Percentiles rank a stretch among this genome's conserved stretches.
Conservation (phyloP, 2,329 filamentous ascomycete species). For the Aspergillus texensis region DNA sequence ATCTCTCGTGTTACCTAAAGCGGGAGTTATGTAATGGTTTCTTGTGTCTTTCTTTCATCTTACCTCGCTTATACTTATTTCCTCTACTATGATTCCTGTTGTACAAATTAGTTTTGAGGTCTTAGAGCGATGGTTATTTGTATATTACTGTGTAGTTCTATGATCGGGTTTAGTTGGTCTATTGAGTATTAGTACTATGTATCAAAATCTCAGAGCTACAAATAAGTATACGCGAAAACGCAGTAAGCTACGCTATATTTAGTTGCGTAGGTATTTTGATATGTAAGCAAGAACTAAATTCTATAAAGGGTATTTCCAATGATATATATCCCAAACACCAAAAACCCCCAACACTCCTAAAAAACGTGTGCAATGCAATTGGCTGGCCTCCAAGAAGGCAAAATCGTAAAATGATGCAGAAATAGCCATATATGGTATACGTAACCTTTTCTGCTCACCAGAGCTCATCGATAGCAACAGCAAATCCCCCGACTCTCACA, state of each 20-base stretch:
- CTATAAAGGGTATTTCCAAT: not conserved
- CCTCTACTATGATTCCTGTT: not conserved
- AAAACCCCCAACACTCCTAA: not conserved
- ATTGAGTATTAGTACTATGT: not conserved
- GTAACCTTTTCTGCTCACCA: not conserved
- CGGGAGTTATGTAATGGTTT: not conserved
- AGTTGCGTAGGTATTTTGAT: not conserved
- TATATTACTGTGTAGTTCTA: not conserved
- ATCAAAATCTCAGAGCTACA: not conserved
- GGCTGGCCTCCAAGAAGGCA: not conserved
- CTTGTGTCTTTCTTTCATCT: not conserved
- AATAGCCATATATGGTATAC: not conserved
- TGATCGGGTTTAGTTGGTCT: not conserved
- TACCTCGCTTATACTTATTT: not conserved
- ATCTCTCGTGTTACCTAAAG: not conserved
- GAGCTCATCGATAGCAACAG: constrained; percentile 65
- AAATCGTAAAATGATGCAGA: not conserved
- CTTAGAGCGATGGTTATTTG: not conserved
- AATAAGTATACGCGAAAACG: not conserved
- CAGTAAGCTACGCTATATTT: not conserved
- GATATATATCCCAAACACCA: not conserved
- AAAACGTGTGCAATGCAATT: not conserved
- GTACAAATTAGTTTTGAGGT: not conserved
- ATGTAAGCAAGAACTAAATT: too few species aligned
- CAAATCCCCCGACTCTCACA: constrained; percentile 86